These are phyloP conservation scores for Saccharomycopsis schoenii DNA, from an alignment of 805 yeast genomes.

Conservation along the genomic window DNA sequence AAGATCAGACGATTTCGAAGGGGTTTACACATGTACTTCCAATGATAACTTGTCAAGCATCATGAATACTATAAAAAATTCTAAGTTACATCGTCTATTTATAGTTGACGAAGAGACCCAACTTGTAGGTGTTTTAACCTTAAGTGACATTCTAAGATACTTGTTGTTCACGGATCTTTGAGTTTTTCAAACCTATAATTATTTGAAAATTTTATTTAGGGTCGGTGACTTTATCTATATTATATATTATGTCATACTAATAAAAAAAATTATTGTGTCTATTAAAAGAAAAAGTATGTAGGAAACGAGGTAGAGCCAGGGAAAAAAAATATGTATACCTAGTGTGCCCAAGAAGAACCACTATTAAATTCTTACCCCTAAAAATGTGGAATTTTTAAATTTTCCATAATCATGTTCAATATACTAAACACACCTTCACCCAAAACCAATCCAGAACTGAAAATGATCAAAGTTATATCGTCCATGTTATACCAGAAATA, in stretches of 20 bases:
- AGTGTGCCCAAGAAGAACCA: not conserved
- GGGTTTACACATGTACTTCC: constrained; percentile 90
- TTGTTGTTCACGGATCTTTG: constrained; percentile 50
- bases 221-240: not conserved
- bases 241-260: not conserved
- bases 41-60: constrained; percentile 80
- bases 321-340: not conserved
- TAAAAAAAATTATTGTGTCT: not conserved
- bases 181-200: not conserved
- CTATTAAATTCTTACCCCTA: constrained; percentile 18
- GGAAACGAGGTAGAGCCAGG: not conserved
- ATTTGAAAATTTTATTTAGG: not conserved
- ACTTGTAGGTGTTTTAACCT: constrained; percentile 74
- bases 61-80: constrained; percentile 85
- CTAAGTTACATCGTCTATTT: constrained; percentile 83
- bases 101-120: constrained; percentile 80
- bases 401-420: constrained; percentile 67
- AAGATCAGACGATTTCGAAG: constrained; percentile 92
- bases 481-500: constrained; percentile 51
- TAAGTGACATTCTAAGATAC: constrained; percentile 84
- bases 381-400: constrained; percentile 54
- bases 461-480: constrained; percentile 39
- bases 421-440: constrained; percentile 93
- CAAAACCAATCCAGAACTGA: constrained; percentile 83
- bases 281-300: not conserved